Conservation (phyloP, 1,284 basidiomycete species). For the Ceratorhiza oryzae-sativae region DNA sequence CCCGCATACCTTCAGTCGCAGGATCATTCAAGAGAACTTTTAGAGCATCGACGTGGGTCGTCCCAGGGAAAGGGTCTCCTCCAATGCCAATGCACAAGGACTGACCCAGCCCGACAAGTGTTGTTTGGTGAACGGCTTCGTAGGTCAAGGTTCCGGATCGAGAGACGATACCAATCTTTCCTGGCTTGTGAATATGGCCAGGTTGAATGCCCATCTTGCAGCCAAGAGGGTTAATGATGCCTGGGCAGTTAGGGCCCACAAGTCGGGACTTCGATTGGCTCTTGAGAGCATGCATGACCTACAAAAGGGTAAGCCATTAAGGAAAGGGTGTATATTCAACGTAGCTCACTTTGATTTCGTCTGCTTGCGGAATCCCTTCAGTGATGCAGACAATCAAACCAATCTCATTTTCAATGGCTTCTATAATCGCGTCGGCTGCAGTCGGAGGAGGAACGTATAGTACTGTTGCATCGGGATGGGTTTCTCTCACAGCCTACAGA, state of each 20-base stretch:
- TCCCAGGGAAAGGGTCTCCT: constrained; percentile 98
- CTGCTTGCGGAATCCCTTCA: constrained; percentile 95
- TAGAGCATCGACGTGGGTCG: constrained; percentile 93
- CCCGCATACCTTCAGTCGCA: constrained; percentile 77
- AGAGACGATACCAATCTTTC: constrained; percentile 96
- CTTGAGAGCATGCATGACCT: constrained; percentile 94
- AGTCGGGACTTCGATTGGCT: constrained; percentile 95
- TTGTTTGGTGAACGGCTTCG: constrained; percentile 94
- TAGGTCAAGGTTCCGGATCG: constrained; percentile 95
- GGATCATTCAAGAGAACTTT: constrained; percentile 96
- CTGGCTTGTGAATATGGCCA: constrained; percentile 95
- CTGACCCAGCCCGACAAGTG: constrained; percentile 94
- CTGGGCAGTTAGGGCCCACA: constrained; percentile 97
- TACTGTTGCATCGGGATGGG: constrained; percentile 88
- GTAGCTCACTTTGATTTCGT: constrained; percentile 82
- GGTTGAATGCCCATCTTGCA: constrained; percentile 99
- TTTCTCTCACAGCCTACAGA: constrained; percentile 78
- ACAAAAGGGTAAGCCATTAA: background rate
- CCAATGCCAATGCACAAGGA: constrained; percentile 97
- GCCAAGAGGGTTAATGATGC: constrained; percentile 94
- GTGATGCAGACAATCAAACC: constrained; percentile 96
- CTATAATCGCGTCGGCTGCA: constrained; percentile 94
- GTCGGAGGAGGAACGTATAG: constrained; percentile 94
- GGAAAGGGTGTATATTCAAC: background rate
- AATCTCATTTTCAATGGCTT: constrained; percentile 98